phyloP scores from a whole-genome alignment of 2,329 filamentous ascomycete genomes.

The Xylaria arbuscula region DNA sequence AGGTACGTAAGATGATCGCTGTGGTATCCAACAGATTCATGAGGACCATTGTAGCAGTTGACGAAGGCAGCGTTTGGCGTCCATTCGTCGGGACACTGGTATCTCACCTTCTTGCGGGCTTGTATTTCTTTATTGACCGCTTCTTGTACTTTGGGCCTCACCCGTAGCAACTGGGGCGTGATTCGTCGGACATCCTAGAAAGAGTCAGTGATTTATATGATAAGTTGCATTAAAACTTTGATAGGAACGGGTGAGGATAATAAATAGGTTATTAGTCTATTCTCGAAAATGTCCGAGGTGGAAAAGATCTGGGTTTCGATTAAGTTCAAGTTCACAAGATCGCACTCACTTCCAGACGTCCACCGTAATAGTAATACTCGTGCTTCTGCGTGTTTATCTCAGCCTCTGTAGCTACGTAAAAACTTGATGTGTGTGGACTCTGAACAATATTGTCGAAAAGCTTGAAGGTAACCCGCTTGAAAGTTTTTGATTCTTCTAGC shows the following conservation, averaged over 20 bases:
- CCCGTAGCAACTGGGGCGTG: constrained; percentile 77
- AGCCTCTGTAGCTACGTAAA: constrained; percentile 81
- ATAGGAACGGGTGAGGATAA: background rate
- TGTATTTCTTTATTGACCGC: constrained; percentile 83
- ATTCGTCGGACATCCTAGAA: constrained; percentile 78
- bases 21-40: constrained; percentile 90
- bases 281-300: background rate
- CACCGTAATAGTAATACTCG: constrained; percentile 89
- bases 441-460: constrained; percentile 88
- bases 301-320: no score
- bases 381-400: constrained; percentile 77
- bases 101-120: constrained; percentile 77
- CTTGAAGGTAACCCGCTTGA: constrained; percentile 79
- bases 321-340: background rate
- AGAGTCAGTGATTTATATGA: constrained; percentile 15
- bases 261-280: background rate
- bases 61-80: constrained; percentile 90
- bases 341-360: constrained; percentile 67
- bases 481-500: constrained; percentile 76
- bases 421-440: constrained; percentile 84
- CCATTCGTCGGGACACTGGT: constrained; percentile 81
- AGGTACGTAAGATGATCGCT: constrained; percentile 93
- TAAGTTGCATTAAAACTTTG: background rate
- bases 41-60: constrained; percentile 88
- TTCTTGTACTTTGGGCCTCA: constrained; percentile 75